Base-by-base conservation (phyloP, 768 basidiomycete species). In the Russula earlei region DNA sequence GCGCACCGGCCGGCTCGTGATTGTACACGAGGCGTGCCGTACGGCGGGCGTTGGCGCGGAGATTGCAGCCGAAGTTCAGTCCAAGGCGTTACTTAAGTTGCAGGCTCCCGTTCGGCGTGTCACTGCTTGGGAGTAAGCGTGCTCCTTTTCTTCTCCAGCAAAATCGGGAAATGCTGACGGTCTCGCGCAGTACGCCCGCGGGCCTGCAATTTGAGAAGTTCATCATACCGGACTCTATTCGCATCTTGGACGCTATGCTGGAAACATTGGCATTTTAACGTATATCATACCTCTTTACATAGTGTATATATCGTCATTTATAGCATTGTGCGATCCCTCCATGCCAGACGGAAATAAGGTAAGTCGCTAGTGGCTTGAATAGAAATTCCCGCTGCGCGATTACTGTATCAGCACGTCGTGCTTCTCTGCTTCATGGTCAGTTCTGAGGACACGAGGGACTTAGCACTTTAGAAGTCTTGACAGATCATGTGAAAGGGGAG, bases 111-210 rank as follows among this genome's bases (percentile, higher is more conserved):
- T 97, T 22, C 86, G 78, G 65, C 74, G 92, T 38, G 81, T 97
- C 17, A 82, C 88, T 2, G 91, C 89, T 27, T 97, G 94, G 94
- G 93, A 96, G 92, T 94, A 64, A 78, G 92, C 84, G 7, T 25
- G 29, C 12, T 51, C 44, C 43, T 27, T 31, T 54, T 49, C 52
- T 59, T 15, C 40, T 33, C 25, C 20, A 20, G 14, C 4, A 27
- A 15, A 50, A n/a, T n/a, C 8, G 37, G 31, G 44, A 41, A 25
- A 45, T 22, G 27, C n/a, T 33, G 46, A 56, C 62, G 34, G 51
- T 20, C 19, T 60, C 20, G 9, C 43, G 37, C 53, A 93, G 90
- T 62, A 81, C 84, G n/a, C 92, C 92, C 2, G 83, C 83, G 22
- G 86, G 81, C 34, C 72, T 96, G 61, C 84, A 86, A 54, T 96